Evolutionary conservation across 345 rosid species (phyloP), one percentile per base, ranked within the genome.

Genomic region (Camelina neglecta): DNA sequence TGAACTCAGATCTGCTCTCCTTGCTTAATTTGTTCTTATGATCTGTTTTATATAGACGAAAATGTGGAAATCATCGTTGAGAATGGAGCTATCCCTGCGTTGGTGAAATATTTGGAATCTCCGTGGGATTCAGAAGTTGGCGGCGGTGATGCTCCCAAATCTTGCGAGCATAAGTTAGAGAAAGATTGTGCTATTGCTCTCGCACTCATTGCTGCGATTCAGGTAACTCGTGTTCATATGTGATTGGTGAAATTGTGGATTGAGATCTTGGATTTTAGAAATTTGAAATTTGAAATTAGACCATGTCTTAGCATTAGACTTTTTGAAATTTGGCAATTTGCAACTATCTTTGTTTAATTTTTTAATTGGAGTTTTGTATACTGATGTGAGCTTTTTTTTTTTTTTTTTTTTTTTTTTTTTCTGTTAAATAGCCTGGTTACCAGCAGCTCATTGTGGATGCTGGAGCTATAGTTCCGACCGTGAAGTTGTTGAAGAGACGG

Each of bases 401-500:
- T 35, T 35, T 6, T 33, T 23, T 23, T 2, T 33, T 33, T 5
- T 5, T 6, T n/a, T n/a, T n/a, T 18, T 18, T 33, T 9, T 77
- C 21, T 74, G 63, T 75, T 53, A 36, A 38, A 75, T 71, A 90
- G 97, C 86, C 91, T 15, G 86, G 72, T 81, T 77, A 88, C 80
- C 97, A 88, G 75, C 88, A 88, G 80, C 84, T 84, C 15, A 85
- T 90, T 67, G 94, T 87, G 48, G 87, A 88, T 51, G 84, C 83
- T 73, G 97, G 97, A 39, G 97, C 93, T 21, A 67, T 90, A 60
- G 49, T 81, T n/a, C 83, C 69, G 70, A 84, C 89, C 0, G 85
- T 88, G 56, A 74, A 77, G 48, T 75, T 87, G 83, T 81, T 92
- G 72, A 86, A 85, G 82, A 81, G 78, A 47, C 82, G 77, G 20